Evolutionary conservation across 2,329 filamentous ascomycete genomes (phyloP).

Genomic region (Neonectria sp.): DNA sequence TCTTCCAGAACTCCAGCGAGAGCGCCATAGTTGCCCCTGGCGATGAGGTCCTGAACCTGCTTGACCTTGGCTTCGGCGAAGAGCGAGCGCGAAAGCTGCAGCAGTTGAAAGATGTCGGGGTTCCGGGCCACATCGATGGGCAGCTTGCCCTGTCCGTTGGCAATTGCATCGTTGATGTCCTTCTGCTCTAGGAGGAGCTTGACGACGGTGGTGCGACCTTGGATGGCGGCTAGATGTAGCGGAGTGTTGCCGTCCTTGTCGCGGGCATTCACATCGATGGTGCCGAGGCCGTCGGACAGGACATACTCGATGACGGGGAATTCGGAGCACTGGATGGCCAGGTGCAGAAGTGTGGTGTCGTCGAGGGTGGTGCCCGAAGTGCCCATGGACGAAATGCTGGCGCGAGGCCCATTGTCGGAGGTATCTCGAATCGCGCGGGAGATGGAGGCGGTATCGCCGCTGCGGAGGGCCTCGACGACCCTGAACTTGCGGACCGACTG

Average conservation of each 20-base stretch:
- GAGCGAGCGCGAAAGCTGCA: conserved; percentile 90
- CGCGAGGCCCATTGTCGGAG: conserved; percentile 65
- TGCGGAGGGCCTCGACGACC: conserved; percentile 92
- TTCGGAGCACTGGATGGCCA: conserved; percentile 97
- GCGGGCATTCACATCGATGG: conserved; percentile 87
- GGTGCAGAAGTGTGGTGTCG: conserved; percentile 91
- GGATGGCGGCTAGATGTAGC: conserved; percentile 86
- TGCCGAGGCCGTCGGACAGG: conserved; percentile 78
- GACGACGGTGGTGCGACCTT: conserved; percentile 86
- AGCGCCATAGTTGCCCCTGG: conserved; percentile 79
- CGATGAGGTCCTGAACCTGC: conserved; percentile 86
- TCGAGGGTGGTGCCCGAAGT: conserved; percentile 68
- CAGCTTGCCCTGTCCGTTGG: conserved; percentile 87
- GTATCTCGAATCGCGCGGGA: conserved; percentile 86
- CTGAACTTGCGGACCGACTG: conserved; percentile 96
- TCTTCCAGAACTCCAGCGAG: conserved; percentile 88
- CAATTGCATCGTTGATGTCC: conserved; percentile 88
- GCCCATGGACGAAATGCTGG: conserved; percentile 70
- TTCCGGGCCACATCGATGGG: conserved; percentile 91
- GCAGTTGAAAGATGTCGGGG: conserved; percentile 94
- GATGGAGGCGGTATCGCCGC: conserved; percentile 91
- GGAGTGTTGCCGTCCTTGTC: conserved; percentile 97
- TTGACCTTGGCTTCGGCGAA: conserved; percentile 90
- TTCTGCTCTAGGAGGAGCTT: conserved; percentile 86
- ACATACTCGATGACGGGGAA: conserved; percentile 94